Conservation (phyloP, 495 filamentous ascomycete genomes). For the Hyaloscypha finlandica region DNA sequence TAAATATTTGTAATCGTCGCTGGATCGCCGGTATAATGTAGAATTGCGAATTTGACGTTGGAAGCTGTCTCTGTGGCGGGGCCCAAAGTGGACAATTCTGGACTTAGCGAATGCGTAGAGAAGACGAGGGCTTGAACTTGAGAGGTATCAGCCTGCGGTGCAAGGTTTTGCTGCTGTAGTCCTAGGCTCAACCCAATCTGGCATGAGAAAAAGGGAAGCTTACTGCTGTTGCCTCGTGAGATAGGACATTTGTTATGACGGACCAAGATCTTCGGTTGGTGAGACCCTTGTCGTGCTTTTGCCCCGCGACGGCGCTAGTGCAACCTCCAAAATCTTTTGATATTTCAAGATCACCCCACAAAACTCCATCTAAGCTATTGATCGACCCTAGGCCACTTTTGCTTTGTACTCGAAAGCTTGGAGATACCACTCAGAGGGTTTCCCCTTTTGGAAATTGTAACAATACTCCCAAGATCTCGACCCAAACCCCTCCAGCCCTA, state of each 20-base stretch:
- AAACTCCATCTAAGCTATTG: neutral
- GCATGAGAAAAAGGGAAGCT: neutral
- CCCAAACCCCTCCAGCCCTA: neutral
- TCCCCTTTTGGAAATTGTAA: neutral
- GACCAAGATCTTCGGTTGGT: slow-evolving; percentile 29
- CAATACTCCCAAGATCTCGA: neutral
- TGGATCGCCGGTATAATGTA: neutral
- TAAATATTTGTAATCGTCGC: neutral
- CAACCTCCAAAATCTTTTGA: slow-evolving; percentile 11
- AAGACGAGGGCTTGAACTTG: neutral
- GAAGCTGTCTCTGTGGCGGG: slow-evolving; percentile 1
- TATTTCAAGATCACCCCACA: neutral
- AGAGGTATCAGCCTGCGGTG: neutral
- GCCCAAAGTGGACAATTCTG: neutral
- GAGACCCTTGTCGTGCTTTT: slow-evolving; percentile 15
- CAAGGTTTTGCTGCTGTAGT: neutral
- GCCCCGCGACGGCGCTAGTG: slow-evolving; percentile 31
- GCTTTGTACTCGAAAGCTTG: neutral
- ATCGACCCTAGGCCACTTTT: neutral
- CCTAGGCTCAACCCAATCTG: neutral
- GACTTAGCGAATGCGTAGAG: neutral
- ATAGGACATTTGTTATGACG: slow-evolving; percentile 27
- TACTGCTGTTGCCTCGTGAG: slow-evolving; percentile 22
- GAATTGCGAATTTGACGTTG: neutral
- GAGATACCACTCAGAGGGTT: neutral